Conservation (phyloP, 495 filamentous ascomycete species). For the Aspergillus heteromorphus region DNA sequence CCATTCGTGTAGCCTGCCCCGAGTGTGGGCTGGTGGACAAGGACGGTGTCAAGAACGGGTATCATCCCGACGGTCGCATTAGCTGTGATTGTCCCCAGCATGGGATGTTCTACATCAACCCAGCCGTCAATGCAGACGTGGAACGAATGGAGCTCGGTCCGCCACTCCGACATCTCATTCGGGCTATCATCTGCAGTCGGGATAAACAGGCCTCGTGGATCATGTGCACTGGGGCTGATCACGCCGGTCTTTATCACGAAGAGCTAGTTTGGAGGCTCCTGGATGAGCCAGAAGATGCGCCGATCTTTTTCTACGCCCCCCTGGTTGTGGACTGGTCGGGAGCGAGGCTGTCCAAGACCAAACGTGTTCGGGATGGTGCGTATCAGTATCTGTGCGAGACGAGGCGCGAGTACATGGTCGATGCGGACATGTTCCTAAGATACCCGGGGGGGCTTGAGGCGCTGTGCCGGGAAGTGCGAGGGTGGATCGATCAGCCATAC, state of each 20-base stretch:
- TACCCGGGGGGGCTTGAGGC: conserved; percentile 15
- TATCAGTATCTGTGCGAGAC: conserved; percentile 15
- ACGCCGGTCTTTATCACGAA: conserved; percentile 27
- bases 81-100: conserved; percentile 13
- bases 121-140: too few relatives aligned
- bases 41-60: conserved; percentile 18
- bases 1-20: conserved; percentile 21
- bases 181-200: conserved; percentile 4
- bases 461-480: conserved; percentile 14
- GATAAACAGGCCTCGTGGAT: conserved; percentile 10
- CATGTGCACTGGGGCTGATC: conserved; percentile 24
- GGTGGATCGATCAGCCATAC: conserved; percentile 13
- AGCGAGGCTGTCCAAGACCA: conserved; percentile 25
- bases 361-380: conserved; percentile 22
- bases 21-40: conserved; percentile 22
- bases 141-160: conserved; percentile 16
- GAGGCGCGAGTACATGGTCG: conserved; percentile 7
- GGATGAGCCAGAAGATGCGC: conserved; percentile 4
- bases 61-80: conserved; percentile 10
- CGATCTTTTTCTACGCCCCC: conserved; percentile 19
- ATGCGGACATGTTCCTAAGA: conserved; percentile 23
- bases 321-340: conserved; percentile 29
- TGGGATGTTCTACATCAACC: conserved; percentile 10
- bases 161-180: conserved; percentile 19
- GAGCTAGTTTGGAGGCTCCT: conserved; percentile 19